phyloP scores from a whole-genome alignment of 2,329 filamentous ascomycete genomes.

The Botryosphaeria dothidea region DNA sequence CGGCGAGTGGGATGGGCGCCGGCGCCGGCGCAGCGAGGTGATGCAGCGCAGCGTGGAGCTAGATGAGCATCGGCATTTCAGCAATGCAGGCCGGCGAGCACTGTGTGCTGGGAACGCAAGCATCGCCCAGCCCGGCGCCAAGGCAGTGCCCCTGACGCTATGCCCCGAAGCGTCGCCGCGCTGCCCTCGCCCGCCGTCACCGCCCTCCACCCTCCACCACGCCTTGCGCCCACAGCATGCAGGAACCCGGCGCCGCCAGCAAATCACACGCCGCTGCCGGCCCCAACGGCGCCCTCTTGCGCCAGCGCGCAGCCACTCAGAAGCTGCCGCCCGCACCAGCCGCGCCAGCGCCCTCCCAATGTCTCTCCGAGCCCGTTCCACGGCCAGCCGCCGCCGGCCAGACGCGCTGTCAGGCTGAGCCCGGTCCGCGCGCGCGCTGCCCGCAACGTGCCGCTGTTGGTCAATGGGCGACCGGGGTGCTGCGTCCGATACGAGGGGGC shows the following conservation, averaged over 20 bases:
- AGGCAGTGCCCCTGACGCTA: conserved; percentile 8
- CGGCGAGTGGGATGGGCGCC: conserved; percentile 14
- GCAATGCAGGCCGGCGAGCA: neutral
- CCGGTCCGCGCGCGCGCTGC: neutral
- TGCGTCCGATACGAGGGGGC: conserved; percentile 8
- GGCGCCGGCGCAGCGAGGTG: neutral
- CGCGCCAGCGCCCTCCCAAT: neutral
- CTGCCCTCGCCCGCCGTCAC: neutral
- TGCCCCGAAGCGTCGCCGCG: conserved; percentile 4
- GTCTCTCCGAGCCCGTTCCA: neutral
- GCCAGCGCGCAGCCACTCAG: neutral
- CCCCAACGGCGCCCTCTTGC: neutral
- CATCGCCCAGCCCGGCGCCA: neutral
- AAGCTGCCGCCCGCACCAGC: neutral
- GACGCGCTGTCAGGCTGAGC: conserved; percentile 1
- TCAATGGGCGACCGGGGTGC: conserved; percentile 3
- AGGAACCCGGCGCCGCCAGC: conserved; percentile 13
- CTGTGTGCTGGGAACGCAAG: conserved; percentile 2
- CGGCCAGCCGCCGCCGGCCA: neutral
- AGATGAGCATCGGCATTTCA: conserved; percentile 6
- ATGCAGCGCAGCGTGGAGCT: neutral
- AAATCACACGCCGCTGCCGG: neutral
- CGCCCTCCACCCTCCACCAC: neutral
- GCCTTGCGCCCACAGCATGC: neutral
- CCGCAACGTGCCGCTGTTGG: conserved; percentile 1